Evolutionary conservation across 1,284 basidiomycete species (phyloP), one percentile per base, ranked within the genome.

Genomic region (Coniophora puteana): DNA sequence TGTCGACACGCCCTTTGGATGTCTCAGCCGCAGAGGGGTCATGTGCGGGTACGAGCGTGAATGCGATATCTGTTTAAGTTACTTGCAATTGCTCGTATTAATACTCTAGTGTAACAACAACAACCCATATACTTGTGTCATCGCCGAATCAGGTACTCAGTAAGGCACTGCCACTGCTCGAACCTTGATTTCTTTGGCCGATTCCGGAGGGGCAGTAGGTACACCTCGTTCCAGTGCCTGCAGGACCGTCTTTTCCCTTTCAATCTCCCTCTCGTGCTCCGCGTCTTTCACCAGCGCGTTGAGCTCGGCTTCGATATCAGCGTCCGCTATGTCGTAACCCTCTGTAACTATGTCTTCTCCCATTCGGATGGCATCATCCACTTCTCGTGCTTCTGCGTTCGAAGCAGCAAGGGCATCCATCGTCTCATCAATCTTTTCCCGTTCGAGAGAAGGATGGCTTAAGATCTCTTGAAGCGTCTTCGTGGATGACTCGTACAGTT

Each of bases 361-460:
- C 28, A 81, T 60, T 38, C 73, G 71, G 38, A 97, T 80, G 2
- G 83, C 80, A 22, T 89, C 78, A 52, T 95, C 86, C 21, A 96
- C 72, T 52, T 96, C 93, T 37, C 71, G 71, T 38, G 90, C 88
- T 54, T 91, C 83, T 0, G 81, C 80, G 46, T 91, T 82, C 1
- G 84, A 86, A 44, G 89, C 85, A 1, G 88, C 81, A 53, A 98
- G 74, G 3, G 82, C 83, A 24, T 93, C 89, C 76, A 96, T 84
- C 2, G 91, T 94, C 49, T 78, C 71, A 36, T 95, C 89, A 38
- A 97, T 80, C 36, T 76, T 76, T 14, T 85, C 85, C 5, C 78
- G 74, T 48, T 86, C 80, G 11, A 98, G 70, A 1, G 81, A 81
- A 0, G 92, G 90, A 51, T 94, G 81, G 1, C 81, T 67, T 3